Evolutionary conservation across 495 filamentous ascomycete species (phyloP), one percentile per base, ranked within the genome.

Genomic region (Penicillium pulvis): DNA sequence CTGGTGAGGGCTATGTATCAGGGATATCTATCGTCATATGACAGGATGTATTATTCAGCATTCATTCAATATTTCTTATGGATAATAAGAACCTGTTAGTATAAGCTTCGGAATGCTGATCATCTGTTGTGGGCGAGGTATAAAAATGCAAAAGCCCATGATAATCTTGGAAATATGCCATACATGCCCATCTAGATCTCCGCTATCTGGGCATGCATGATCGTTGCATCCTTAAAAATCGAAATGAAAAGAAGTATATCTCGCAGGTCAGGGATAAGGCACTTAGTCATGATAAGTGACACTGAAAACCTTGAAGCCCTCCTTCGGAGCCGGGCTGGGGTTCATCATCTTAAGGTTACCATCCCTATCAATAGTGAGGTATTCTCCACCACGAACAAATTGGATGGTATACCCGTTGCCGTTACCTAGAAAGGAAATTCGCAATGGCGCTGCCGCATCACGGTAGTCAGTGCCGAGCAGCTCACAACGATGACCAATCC

Each of bases 381-480:
- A 71, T 16, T 61, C 49, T 24, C 49, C 53, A 36, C 33, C 51
- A 19, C 62, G 62, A 51, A 56, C 66, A 60, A 76, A 75, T 33
- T 75, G 63, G 35, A 82, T 47, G 8, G 63, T 55, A 61, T 81
- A 77, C 1, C 79, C 80, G n/a, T 66, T 53, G 1, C 79, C 71
- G 45, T 70, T 71, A 1, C 76, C 77, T 4, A 73, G 58, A 69
- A 79, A 80, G 4, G 35, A 64, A 41, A 82, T 63, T 20, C 62
- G 71, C 35, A 80, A 68, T 7, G 63, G 68, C 7, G 67, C 72
- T 0, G 76, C 79, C 36, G 69, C 44, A 10, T 45, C 51, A 0
- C 60, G 30, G 10, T 63, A 50, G 23, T 55, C 54, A 5, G 60
- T 55, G 19, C 64, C 52, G 17, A 70, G 16, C 30, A 81, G 52